Conservation (phyloP, 306 rosid genomes). For the Amphicarpaea edgeworthii region DNA sequence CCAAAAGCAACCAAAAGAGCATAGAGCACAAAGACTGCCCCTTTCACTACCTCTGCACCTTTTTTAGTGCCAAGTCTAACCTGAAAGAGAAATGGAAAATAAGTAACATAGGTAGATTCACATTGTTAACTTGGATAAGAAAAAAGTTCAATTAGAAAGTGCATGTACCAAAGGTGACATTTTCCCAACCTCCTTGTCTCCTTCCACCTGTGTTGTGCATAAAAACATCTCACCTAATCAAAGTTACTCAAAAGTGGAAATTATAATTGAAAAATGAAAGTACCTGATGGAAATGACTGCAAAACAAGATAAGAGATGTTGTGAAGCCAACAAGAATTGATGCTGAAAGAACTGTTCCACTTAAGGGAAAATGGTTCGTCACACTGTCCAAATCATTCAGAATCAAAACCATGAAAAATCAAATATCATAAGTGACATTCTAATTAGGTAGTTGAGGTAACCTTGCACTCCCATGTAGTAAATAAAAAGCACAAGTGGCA, state of each 20-base stretch:
- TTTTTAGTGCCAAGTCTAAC: slow-evolving; percentile 81
- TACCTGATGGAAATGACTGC: slow-evolving; percentile 98
- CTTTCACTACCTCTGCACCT: slow-evolving; percentile 68
- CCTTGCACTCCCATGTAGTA: slow-evolving; percentile 80
- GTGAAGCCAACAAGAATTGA: slow-evolving; percentile 88
- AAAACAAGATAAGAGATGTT: slow-evolving; percentile 84
- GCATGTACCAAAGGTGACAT: slow-evolving; percentile 84
- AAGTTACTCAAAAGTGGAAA: slow-evolving; percentile 25
- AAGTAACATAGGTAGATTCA: slow-evolving; percentile 18
- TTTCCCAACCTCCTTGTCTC: slow-evolving; percentile 80
- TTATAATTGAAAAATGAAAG: slow-evolving; percentile 16
- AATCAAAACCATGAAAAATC: slow-evolving; percentile 43
- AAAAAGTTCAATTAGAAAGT: slow-evolving; percentile 28
- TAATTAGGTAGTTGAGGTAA: slow-evolving; percentile 42
- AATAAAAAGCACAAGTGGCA: slow-evolving; percentile 84
- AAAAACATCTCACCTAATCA: slow-evolving; percentile 39
- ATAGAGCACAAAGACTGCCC: slow-evolving; percentile 60
- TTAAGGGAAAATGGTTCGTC: slow-evolving; percentile 57
- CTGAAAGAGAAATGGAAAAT: slow-evolving; percentile 48
- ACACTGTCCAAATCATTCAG: slow-evolving; percentile 55
- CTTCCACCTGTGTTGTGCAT: slow-evolving; percentile 67
- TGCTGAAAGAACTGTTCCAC: slow-evolving; percentile 69
- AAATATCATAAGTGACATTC: slow-evolving; percentile 10
- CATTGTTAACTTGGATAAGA: slow-evolving; percentile 11
- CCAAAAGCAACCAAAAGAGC: slow-evolving; percentile 65